Percentiles rank a stretch among this genome's conserved stretches.
Evolutionary conservation across 345 rosid species (phyloP).

Genomic region (Ceriops tagal): DNA sequence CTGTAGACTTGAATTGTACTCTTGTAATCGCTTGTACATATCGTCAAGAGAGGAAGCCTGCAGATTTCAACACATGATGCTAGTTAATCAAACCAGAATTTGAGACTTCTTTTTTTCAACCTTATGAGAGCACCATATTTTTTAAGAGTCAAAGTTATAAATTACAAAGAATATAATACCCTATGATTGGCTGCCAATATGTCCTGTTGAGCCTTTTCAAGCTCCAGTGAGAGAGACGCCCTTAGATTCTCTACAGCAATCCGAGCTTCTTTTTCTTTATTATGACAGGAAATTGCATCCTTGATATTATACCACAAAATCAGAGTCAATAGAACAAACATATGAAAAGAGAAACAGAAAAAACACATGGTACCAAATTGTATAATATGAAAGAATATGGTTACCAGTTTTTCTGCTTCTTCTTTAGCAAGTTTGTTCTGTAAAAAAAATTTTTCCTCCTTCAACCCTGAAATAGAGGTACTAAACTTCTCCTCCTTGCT

Average conservation of each 20-base stretch:
- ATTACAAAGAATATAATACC: constrained; percentile 36
- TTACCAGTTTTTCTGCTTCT: constrained; percentile 65
- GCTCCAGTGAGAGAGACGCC: constrained; percentile 60
- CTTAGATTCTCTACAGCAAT: constrained; percentile 52
- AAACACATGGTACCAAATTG: not conserved
- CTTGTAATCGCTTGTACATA: constrained; percentile 72
- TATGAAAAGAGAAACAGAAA: too few species aligned
- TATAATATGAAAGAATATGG: too few species aligned
- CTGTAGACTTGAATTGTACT: constrained; percentile 76
- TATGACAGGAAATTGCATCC: constrained; percentile 64
- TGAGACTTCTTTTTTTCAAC: too few species aligned
- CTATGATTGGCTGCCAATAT: constrained; percentile 57
- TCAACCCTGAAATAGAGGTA: constrained; percentile 41
- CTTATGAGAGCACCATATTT: too few species aligned
- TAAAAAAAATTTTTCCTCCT: constrained; percentile 41
- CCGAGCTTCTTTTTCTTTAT: constrained; percentile 59
- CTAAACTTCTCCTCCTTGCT: constrained; percentile 46
- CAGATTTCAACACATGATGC: constrained; percentile 13
- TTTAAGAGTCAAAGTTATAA: not conserved
- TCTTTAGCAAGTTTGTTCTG: constrained; percentile 55
- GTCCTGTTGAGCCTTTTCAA: constrained; percentile 64
- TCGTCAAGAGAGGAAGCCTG: constrained; percentile 65
- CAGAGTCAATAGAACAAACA: not conserved
- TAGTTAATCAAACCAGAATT: too few species aligned
- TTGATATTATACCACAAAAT: constrained; percentile 27